Base-by-base conservation (phyloP, 306 rosid species). In the Vigna mungo region DNA sequence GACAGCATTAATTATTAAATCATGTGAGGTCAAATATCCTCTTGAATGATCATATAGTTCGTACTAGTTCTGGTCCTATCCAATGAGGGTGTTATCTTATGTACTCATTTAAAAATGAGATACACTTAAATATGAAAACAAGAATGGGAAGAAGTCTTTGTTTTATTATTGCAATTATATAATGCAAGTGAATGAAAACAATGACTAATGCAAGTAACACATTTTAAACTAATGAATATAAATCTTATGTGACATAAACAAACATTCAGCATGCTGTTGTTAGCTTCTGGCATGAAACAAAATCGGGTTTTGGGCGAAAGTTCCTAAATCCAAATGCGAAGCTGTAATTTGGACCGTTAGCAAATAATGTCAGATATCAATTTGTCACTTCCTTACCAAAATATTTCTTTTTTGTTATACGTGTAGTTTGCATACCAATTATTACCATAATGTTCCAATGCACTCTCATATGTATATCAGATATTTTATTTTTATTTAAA, bases 81-180 rank as follows among this genome's bases (percentile, higher is more conserved):
- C 72, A 39, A 63, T 62, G 72, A 30, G 39, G 71, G 71, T 49
- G 21, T 75, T 62, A 75, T 49, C 78, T 62, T 34, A 3, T 13
- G n/a, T 30, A 48, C 51, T 17, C 21, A 60, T 47, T 30, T 47
- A 47, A 48, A 74, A 60, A 32, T 46, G 9, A 2, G 4, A 9
- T 46, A 1, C 56, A 16, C 65, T 16, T 30, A 13, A 56, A 8
- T 23, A 10, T 9, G 27, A 52, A 34, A 16, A 9, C 49, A 69
- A 69, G 13, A 54, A 9, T 9, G 6, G 27, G 14, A 36, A 53
- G 15, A 71, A 34, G 36, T 9, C 43, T 53, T 8, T 37, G 51
- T 37, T 37, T 54, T 1, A 34, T 71, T 3, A 34, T 71, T 30
- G 6, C 11, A 32, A 51, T 32, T 71, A 34, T 52, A 52, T 18